These are phyloP conservation scores for Beauveria asiatica DNA, from an alignment of 2,329 filamentous ascomycete species.

Conservation along the genomic window DNA sequence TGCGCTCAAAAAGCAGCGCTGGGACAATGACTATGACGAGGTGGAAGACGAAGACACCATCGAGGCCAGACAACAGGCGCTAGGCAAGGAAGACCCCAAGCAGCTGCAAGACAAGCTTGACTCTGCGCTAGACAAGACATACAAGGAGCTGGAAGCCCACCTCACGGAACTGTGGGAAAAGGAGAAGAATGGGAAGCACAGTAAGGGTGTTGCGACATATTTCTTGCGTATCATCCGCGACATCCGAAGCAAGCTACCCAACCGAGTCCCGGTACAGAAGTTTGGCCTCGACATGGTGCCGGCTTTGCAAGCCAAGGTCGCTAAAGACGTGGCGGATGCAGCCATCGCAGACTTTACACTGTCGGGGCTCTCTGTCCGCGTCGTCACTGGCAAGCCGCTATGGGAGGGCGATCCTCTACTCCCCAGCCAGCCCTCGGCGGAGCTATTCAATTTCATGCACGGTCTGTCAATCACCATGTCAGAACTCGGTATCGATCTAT, in stretches of 20 bases:
- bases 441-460: conserved; percentile 63
- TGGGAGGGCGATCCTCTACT: conserved; percentile 75
- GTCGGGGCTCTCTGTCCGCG: conserved; percentile 33
- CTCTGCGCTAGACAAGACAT: conserved; percentile 45
- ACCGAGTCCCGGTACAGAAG: conserved; percentile 35
- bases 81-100: conserved; percentile 65
- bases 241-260: conserved; percentile 57
- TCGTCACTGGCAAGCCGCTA: conserved; percentile 54
- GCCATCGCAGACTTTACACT: conserved; percentile 40
- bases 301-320: conserved; percentile 55
- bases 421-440: conserved; percentile 70
- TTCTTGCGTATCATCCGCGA: conserved; percentile 67
- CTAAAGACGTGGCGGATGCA: conserved; percentile 39
- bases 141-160: conserved; percentile 49
- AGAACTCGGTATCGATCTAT: conserved; percentile 65
- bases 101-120: conserved; percentile 53
- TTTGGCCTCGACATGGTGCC: conserved; percentile 57
- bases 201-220: conserved; percentile 51
- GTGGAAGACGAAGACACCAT: conserved; percentile 66
- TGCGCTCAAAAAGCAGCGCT: conserved; percentile 57
- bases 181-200: conserved; percentile 36
- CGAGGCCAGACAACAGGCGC: conserved; percentile 54
- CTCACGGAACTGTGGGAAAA: conserved; percentile 42
- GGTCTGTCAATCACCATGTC: conserved; percentile 60
- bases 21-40: conserved; percentile 67